Base-by-base conservation (phyloP, 768 basidiomycete genomes). In the Lactifluus hygrophoroides region DNA sequence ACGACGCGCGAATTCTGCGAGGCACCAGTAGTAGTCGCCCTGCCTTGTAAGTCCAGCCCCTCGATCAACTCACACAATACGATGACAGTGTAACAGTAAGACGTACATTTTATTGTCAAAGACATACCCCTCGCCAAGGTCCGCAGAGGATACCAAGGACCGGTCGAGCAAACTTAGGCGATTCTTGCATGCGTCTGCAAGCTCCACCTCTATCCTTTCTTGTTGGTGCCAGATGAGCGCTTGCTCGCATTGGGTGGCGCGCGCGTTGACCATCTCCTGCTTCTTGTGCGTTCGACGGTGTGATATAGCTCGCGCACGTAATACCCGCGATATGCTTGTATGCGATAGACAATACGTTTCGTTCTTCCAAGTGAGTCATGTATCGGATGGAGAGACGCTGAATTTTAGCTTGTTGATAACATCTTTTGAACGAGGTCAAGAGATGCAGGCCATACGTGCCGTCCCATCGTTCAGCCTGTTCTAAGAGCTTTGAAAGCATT, bases 21-120 rank as follows among this genome's bases (percentile, higher is more conserved):
- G 81, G 74, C 93, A 94, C 63, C 90, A 86, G 75, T 88, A 90
- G 75, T 93, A 94, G 70, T 93, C 91, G 57, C 90, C 91, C 73
- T 84, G 85, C 86, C 87, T n/a, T 88, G 66, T 37, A 40, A 16
- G 30, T n/a, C 47, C 43, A 35, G 40, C 46, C 8, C 25, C 9
- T n/a, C 30, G 16, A 13, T 43, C 42, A 46, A 27, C 27, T 58
- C 47, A 43, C 25, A 43, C 46, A 19, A 55, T 50, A 48, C 32
- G 23, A 14, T 51, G 37, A 28, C 23, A 8, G 35, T 8, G 32
- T 19, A 4, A 44, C 2, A 5, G 5, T 13, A 11, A 44, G 8
- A 69, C 81, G 71, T 66, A 87, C 88, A 92, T 85, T 76, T 94
- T 94, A 69, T 82, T 84, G 76, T 93, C 93, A 75, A 93, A 94